Percentiles rank a stretch among this genome's conserved stretches.
phyloP scores from a whole-genome alignment of 2,329 filamentous ascomycete species.

The Fusarium mexicanum region DNA sequence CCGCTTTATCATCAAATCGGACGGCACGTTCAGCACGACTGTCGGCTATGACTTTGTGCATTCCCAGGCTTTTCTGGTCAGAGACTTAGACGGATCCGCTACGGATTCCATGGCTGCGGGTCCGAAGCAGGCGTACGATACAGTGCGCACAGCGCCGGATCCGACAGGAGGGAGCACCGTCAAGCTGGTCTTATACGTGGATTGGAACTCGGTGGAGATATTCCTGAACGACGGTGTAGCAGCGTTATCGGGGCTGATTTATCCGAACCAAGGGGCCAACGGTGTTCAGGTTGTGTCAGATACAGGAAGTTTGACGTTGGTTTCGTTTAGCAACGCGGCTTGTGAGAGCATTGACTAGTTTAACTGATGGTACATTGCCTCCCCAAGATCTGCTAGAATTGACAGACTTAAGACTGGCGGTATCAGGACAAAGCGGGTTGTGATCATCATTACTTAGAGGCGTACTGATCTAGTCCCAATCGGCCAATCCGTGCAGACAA shows the following conservation, averaged over 20 bases:
- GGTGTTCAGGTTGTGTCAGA: neutral
- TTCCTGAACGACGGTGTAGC: neutral
- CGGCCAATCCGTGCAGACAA: constrained; percentile 44
- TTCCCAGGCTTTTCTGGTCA: neutral
- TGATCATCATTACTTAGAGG: neutral
- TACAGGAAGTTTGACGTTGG: neutral
- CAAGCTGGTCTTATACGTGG: neutral
- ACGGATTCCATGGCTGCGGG: neutral
- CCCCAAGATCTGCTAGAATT: accelerated
- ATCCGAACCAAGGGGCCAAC: neutral
- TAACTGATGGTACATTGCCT: neutral
- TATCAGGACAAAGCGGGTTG: neutral
- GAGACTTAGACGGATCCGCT: neutral
- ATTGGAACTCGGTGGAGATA: neutral
- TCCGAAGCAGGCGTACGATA: neutral
- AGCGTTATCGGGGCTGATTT: neutral
- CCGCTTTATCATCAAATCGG: neutral
- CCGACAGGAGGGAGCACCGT: neutral
- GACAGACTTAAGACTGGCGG: neutral
- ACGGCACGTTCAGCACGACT: neutral
- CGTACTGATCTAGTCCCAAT: constrained; percentile 27
- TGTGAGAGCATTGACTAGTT: neutral
- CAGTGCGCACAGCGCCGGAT: neutral
- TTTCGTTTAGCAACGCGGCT: neutral
- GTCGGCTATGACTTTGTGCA: neutral